Evolutionary conservation across 2,329 filamentous ascomycete species (phyloP), one percentile per base, ranked within the genome.

Genomic region (Aciculosporium take): DNA sequence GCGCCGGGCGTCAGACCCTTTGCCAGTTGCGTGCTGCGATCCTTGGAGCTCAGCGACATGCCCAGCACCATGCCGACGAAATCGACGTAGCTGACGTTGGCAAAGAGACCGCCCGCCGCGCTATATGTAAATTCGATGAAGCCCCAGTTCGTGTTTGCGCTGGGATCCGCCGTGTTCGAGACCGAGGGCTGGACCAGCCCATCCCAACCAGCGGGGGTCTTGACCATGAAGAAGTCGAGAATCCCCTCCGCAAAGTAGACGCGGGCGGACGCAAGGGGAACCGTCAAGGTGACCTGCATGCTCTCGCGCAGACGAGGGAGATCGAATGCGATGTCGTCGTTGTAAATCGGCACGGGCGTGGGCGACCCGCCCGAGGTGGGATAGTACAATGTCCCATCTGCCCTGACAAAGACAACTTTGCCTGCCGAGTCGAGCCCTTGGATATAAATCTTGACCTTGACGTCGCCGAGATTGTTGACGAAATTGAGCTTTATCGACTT

Each of bases 51-150:
- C 12, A 74, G 55, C 0, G 49, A 50, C 64, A 75, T 68, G 31
- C 69, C 67, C n/a, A 75, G 62, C 0, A 66, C 57, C 13, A 74
- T 57, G 4, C 69, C 60, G 15, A 71, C 62, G 45, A 69, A 71
- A 50, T 72, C 69, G 25, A 72, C 69, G 42, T 66, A 71, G 37
- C 61, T 67, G 41, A 72, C 62, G 51, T 72, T 71, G 46, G 67
- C 65, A 32, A 56, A 70, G 21, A 71, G 50, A 6, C 56, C 51
- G 0, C 59, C 58, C 1, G 57, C 48, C 0, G 49, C 36, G n/a
- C 56, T 66, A 48, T 63, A 64, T 2, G 66, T 67, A 23, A 72
- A 54, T 48, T 72, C 69, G 15, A 69, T 58, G 41, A 71, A 72
- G 1, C 67, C 68, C 67, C 68, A 72, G 50, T 64, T 64, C 29